Conservation (phyloP, 208 protist species). For the Leptomonas pyrrhocoris region DNA sequence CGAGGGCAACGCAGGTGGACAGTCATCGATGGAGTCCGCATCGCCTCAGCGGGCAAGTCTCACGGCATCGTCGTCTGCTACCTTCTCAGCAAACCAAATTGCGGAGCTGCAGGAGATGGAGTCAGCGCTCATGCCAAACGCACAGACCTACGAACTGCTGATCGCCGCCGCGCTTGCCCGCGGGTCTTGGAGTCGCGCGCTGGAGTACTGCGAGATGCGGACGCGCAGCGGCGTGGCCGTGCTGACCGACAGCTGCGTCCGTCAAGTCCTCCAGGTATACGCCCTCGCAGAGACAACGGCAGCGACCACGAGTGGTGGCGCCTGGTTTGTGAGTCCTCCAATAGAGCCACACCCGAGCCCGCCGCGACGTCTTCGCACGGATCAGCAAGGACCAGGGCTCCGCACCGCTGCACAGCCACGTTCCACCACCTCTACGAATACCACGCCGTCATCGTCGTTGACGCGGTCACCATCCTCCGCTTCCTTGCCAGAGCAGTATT, state of each 20-base stretch:
- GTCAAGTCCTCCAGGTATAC: conserved; percentile 47
- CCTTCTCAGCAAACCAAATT: conserved; percentile 15
- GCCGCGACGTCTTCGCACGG: conserved; percentile 35
- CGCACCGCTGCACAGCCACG: conserved; percentile 34
- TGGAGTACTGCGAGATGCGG: conserved; percentile 56
- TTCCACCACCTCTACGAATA: not conserved
- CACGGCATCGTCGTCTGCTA: not conserved
- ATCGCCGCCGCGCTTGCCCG: conserved; percentile 54
- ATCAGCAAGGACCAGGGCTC: conserved; percentile 47
- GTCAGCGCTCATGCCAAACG: conserved; percentile 49
- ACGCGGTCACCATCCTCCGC: not conserved
- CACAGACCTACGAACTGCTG: conserved; percentile 72
- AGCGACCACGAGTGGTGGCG: not conserved
- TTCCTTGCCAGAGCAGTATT: not conserved
- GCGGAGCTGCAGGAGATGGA: conserved; percentile 39
- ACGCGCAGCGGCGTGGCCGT: conserved; percentile 33
- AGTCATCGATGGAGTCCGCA: not conserved
- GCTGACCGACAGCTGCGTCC: conserved; percentile 46
- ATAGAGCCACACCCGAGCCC: not conserved
- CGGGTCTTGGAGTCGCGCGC: conserved; percentile 46
- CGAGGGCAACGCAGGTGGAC: not conserved
- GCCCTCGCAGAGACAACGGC: conserved; percentile 11
- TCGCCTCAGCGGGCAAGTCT: not conserved
- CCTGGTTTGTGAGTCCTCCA: not conserved
- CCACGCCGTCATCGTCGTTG: not conserved